Percentiles rank a stretch among this genome's conserved stretches.
Conservation (phyloP, 257 asterid genomes). For the Fraxinus anomala region DNA sequence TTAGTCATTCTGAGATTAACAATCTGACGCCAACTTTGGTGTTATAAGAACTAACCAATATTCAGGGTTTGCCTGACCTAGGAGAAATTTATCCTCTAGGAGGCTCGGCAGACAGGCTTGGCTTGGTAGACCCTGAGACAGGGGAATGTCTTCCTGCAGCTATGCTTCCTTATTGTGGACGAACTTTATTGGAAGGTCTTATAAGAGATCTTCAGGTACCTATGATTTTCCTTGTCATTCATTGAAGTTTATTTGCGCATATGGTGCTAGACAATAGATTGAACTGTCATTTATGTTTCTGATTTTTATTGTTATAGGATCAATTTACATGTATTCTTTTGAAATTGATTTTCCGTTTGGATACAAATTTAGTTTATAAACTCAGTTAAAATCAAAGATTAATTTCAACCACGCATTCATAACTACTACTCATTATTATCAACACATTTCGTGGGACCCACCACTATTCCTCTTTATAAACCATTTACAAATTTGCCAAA, state of each 20-base stretch:
- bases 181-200: slow-evolving; percentile 92
- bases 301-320: slow-evolving; percentile 13
- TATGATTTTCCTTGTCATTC: slow-evolving; percentile 16
- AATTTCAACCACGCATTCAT: too few relatives aligned
- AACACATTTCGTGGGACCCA: too few relatives aligned
- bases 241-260: slow-evolving; percentile 13
- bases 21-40: slow-evolving; percentile 27
- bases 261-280: slow-evolving; percentile 8
- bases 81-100: slow-evolving; percentile 99
- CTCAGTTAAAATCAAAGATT: too few relatives aligned
- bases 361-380: too few relatives aligned
- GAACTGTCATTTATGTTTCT: neutral
- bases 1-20: slow-evolving; percentile 15
- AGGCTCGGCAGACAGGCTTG: slow-evolving; percentile 98
- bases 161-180: slow-evolving; percentile 97
- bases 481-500: too few relatives aligned
- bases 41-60: slow-evolving; percentile 42
- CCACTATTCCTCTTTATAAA: too few relatives aligned
- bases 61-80: slow-evolving; percentile 95
- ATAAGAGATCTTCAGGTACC: slow-evolving; percentile 98
- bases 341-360: neutral
- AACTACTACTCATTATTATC: too few relatives aligned
- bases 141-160: slow-evolving; percentile 99
- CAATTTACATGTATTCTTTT: slow-evolving; percentile 4
- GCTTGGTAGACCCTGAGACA: slow-evolving; percentile 78